Conservation (phyloP, 169 alveolate species). For the Eimeria zaria region DNA sequence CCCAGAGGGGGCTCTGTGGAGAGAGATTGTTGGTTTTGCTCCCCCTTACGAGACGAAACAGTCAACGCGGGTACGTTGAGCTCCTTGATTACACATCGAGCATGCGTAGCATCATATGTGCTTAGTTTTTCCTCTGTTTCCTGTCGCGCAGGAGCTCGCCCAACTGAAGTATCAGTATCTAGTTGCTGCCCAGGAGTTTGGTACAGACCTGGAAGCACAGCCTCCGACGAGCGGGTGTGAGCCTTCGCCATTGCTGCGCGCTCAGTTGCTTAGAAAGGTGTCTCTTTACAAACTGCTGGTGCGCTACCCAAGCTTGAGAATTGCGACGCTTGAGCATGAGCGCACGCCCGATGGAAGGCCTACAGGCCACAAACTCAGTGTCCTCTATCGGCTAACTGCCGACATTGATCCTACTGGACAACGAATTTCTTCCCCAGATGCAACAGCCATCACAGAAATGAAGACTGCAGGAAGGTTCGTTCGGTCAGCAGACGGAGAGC, state of each 20-base stretch:
- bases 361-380: constrained; percentile 82
- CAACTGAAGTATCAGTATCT: constrained; percentile 77
- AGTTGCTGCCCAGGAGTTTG: constrained; percentile 84
- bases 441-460: constrained; percentile 10
- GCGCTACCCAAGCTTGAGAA: constrained; percentile 82
- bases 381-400: constrained; percentile 80
- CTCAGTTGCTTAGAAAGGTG: constrained; percentile 59
- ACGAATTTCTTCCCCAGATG: constrained; percentile 48
- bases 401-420: constrained; percentile 62
- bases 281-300: constrained; percentile 71
- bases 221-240: constrained; percentile 53
- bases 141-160: constrained; percentile 61
- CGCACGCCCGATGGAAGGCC: constrained; percentile 74
- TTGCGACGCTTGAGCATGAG: constrained; percentile 81
- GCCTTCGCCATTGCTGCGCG: constrained; percentile 57
- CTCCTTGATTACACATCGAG: background rate
- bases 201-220: constrained; percentile 67
- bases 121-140: background rate
- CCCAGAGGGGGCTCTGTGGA: constrained; percentile 82
- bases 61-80: constrained; percentile 55
- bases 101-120: background rate
- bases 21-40: constrained; percentile 35
- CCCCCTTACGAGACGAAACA: constrained; percentile 80
- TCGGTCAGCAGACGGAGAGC: constrained; percentile 38
- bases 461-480: constrained; percentile 56